Conservation (phyloP, 2,329 filamentous ascomycete genomes). For the Bretziella fagacearum region DNA sequence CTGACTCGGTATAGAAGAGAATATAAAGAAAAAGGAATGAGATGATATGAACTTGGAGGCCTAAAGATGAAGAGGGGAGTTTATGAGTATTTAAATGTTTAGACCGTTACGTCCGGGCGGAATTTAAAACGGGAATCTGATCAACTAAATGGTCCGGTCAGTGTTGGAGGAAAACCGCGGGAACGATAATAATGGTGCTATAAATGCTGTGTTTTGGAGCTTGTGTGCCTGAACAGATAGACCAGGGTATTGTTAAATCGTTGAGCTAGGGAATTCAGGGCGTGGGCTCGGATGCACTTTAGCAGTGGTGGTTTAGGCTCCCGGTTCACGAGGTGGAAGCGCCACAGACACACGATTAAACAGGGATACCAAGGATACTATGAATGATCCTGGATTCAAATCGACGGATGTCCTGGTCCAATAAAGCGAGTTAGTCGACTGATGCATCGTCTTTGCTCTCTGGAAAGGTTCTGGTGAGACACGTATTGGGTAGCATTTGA, state of each 20-base stretch:
- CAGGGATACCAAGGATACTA: neutral
- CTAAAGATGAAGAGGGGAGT: neutral
- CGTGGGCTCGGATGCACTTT: neutral
- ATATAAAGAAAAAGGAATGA: neutral
- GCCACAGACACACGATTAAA: neutral
- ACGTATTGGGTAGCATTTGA: no score
- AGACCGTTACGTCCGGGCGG: neutral
- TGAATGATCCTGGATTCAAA: neutral
- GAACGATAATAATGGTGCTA: neutral
- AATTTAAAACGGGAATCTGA: neutral
- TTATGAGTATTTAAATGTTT: neutral
- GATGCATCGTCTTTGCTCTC: no score
- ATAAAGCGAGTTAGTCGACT: constrained; percentile 4
- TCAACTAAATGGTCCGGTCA: neutral
- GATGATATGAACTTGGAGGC: neutral
- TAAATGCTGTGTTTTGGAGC: neutral
- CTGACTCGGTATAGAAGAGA: neutral
- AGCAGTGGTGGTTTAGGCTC: neutral
- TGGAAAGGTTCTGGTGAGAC: no score
- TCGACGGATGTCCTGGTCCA: constrained; percentile 1
- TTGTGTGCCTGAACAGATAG: neutral
- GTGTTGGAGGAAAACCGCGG: neutral
- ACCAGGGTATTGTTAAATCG: neutral
- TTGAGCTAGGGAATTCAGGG: neutral
- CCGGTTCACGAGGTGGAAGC: no score